Conservation (phyloP, 164 flowering plant species). For the Brasenia schreberi region DNA sequence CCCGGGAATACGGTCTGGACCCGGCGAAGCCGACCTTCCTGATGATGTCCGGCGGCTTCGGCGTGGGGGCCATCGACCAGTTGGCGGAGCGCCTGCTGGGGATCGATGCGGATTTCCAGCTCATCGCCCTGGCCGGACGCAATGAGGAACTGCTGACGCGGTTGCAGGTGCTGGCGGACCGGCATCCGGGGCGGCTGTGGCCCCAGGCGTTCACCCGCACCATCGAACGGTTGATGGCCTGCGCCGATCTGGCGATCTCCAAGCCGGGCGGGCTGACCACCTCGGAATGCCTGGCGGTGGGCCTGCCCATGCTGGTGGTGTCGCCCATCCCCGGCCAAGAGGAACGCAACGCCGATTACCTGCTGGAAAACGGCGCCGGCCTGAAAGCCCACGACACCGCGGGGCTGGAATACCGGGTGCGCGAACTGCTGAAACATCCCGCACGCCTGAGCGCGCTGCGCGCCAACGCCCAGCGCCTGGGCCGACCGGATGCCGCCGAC, state of each 20-base stretch:
- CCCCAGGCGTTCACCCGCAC: neutral
- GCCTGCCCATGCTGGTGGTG: neutral
- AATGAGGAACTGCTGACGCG: neutral
- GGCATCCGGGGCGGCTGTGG: neutral
- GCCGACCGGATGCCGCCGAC: neutral
- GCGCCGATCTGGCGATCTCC: neutral
- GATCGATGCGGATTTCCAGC: neutral
- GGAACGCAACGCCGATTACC: neutral
- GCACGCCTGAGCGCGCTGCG: neutral
- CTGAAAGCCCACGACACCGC: neutral
- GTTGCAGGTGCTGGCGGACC: neutral
- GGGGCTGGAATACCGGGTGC: neutral
- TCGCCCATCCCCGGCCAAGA: neutral
- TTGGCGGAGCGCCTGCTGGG: neutral
- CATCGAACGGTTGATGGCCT: neutral
- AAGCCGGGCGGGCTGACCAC: constrained; percentile 1
- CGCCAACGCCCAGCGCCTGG: neutral
- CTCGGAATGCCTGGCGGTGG: neutral
- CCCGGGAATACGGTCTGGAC: neutral
- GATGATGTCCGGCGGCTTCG: constrained; percentile 1
- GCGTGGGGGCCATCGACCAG: neutral
- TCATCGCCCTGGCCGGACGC: neutral
- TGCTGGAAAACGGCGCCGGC: neutral
- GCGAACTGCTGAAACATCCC: neutral
- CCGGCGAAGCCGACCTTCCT: neutral